Base-by-base conservation (phyloP, 495 filamentous ascomycete species). In the Cairneyella variabilis region DNA sequence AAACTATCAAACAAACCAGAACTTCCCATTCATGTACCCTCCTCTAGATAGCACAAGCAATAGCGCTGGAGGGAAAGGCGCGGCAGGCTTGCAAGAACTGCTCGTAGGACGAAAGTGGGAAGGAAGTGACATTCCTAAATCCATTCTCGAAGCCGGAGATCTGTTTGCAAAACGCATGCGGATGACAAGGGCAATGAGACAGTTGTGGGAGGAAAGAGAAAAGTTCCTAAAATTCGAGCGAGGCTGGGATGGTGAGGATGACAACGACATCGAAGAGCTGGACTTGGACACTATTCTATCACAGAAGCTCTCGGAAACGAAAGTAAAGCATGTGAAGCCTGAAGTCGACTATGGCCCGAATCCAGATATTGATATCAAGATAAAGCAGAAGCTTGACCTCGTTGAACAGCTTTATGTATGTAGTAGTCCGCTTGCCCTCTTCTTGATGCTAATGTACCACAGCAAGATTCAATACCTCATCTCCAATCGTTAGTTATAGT, bases 1-100 rank as follows among this genome's bases (percentile, higher is more conserved):
- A 57, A 98, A 97, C 53, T 98, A 97, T 65, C 93, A 98, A 67
- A 98, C 93, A 0, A 98, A 98, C 64, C 93, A 98, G 58, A 91
- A 96, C 60, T 98, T 98, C 58, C 93, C 93, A 0, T 97, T 98
- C 60, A 83, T 98, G 71, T 98, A 97, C 61, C 95, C 93, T 2
- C 91, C 93, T 2, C 69, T 95, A 12, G 90, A 95, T 71, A 82
- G 82, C 54, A 79, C 80, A 6, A 92, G 84, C 67, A 93, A 91
- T 61, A 84, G 82, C 48, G 82, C 91, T 39, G 91, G 92, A 48
- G 93, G 91, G 4, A 96, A 95, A 64, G 90, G 88, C 27, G 80
- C 70, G 14, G 88, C 86, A 1, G 83, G 84, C 26, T 67, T 86
- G 34, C 89, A 95, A 66, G 88, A 90, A 60, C 61, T 77, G 8